Percentiles rank a stretch among this genome's conserved stretches.
These are phyloP conservation scores for Acanthochlamys bracteata DNA, from an alignment of 106 monocot species.

Conservation along the genomic window DNA sequence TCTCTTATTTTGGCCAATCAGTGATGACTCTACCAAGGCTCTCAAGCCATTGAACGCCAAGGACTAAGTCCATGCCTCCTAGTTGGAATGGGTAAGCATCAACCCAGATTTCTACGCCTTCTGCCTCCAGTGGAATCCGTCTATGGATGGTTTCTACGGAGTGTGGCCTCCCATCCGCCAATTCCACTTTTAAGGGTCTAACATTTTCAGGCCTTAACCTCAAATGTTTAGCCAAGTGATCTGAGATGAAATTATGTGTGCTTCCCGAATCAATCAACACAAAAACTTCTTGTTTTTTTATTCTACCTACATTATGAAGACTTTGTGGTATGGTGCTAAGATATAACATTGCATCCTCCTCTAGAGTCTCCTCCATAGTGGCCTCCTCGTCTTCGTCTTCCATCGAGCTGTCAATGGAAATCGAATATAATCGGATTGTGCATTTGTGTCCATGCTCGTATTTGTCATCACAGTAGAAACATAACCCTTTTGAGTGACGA, in stretches of 20 bases:
- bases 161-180: no score
- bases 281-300: background rate
- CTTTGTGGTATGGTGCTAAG: background rate
- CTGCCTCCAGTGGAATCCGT: background rate
- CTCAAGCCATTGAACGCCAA: background rate
- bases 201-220: background rate
- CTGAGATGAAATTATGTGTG: background rate
- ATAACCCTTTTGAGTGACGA: background rate
- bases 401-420: background rate
- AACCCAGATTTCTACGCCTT: background rate
- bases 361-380: background rate
- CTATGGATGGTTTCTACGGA: background rate
- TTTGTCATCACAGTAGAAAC: background rate
- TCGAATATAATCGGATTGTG: background rate
- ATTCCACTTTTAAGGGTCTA: background rate
- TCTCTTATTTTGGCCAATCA: background rate
- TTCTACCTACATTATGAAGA: background rate
- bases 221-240: background rate
- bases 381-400: no score
- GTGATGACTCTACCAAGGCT: background rate
- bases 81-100: background rate
- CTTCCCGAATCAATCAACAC: background rate
- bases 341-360: background rate
- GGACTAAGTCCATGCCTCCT: background rate
- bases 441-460: background rate